Evolutionary conservation across 2,329 filamentous ascomycete genomes (phyloP).

Genomic region (Verticillium alfalfae): DNA sequence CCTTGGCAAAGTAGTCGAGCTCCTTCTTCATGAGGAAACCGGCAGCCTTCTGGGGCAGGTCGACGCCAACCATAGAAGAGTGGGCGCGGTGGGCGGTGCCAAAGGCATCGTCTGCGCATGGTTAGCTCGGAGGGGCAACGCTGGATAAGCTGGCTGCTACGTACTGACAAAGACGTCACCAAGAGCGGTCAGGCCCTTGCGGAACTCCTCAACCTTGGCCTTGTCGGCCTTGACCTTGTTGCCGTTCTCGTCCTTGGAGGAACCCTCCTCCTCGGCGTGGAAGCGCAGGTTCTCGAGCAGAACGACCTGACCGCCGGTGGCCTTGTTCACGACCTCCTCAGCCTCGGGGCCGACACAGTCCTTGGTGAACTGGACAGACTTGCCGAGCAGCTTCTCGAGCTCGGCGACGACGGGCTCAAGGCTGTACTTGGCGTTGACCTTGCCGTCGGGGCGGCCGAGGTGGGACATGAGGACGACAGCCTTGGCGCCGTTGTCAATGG

Average conservation of each 20-base stretch:
- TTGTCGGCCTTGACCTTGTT: constrained; percentile 99
- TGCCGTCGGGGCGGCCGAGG: constrained; percentile 90
- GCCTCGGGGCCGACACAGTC: constrained; percentile 88
- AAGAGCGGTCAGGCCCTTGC: constrained; percentile 88
- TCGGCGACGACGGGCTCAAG: constrained; percentile 86
- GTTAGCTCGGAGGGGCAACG: not conserved
- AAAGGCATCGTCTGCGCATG: constrained; percentile 81
- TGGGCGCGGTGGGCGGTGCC: constrained; percentile 97
- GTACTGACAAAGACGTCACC: constrained; percentile 95
- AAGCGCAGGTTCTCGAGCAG: constrained; percentile 97
- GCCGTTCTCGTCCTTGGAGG: constrained; percentile 85
- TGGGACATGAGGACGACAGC: constrained; percentile 97
- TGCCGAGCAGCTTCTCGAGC: constrained; percentile 84
- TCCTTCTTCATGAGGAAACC: constrained; percentile 99
- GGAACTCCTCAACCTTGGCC: constrained; percentile 85
- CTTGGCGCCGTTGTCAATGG: constrained; percentile 84
- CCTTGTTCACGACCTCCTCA: constrained; percentile 83
- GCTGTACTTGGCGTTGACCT: constrained; percentile 87
- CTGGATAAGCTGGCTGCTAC: constrained; percentile 24
- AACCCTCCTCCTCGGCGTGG: constrained; percentile 97
- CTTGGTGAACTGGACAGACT: constrained; percentile 79
- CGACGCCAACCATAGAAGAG: constrained; percentile 97
- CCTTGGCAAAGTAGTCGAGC: constrained; percentile 98
- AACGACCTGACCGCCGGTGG: constrained; percentile 74
- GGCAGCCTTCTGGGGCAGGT: constrained; percentile 93